Evolutionary conservation across 2,329 filamentous ascomycete species (phyloP).

Genomic region (Mycosphaerella arachidis): DNA sequence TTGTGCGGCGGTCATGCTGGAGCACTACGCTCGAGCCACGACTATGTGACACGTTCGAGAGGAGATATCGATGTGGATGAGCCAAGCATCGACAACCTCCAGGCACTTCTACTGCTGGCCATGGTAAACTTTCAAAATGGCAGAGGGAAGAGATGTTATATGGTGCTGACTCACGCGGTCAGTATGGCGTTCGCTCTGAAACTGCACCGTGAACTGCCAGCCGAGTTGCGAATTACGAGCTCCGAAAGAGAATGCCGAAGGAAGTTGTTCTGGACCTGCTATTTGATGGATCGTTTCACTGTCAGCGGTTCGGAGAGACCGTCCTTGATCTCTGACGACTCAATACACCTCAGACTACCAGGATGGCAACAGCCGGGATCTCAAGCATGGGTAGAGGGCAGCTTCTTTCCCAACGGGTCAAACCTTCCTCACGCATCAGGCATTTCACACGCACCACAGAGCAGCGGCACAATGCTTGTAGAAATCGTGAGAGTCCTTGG

Average conservation of each 20-base stretch:
- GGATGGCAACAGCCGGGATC: conserved; percentile 64
- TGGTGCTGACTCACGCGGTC: conserved; percentile 73
- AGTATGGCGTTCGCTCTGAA: conserved; percentile 81
- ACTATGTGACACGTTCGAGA: conserved; percentile 67
- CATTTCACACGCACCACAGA: conserved; percentile 62
- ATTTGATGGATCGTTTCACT: conserved; percentile 78
- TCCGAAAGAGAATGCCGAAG: conserved; percentile 71
- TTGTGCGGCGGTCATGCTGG: conserved; percentile 60
- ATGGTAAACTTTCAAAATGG: conserved; percentile 73
- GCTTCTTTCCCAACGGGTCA: conserved; percentile 75
- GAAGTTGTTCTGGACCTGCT: conserved; percentile 85
- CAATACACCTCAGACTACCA: conserved; percentile 69
- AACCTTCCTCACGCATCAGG: conserved; percentile 51
- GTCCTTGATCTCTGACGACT: conserved; percentile 73
- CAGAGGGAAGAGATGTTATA: conserved; percentile 79
- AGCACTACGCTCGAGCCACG: conserved; percentile 64
- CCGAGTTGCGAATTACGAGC: conserved; percentile 56
- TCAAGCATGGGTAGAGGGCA: conserved; percentile 64
- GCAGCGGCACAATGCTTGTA: conserved; percentile 74
- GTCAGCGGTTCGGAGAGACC: conserved; percentile 77
- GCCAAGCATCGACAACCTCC: conserved; percentile 71
- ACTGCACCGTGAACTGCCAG: conserved; percentile 70
- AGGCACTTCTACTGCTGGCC: conserved; percentile 69
- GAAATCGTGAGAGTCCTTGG: conserved; percentile 80
- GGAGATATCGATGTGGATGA: conserved; percentile 72